These are phyloP conservation scores for Cystobasidium onofrii DNA, from an alignment of 768 basidiomycete genomes.

Conservation along the genomic window DNA sequence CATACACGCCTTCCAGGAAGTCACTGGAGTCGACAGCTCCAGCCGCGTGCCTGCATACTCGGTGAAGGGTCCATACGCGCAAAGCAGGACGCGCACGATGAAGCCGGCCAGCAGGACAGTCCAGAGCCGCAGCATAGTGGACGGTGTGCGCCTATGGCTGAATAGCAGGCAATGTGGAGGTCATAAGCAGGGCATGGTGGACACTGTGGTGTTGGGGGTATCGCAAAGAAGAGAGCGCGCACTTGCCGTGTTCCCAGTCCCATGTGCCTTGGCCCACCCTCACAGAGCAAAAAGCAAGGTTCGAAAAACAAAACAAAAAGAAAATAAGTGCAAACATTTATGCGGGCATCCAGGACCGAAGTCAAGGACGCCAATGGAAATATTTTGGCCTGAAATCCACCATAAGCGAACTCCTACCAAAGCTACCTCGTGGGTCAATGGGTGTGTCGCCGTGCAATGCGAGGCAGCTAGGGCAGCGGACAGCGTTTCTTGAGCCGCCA, in stretches of 20 bases:
- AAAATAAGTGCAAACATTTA: neutral
- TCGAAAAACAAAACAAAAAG: neutral
- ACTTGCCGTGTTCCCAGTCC: too few relatives aligned
- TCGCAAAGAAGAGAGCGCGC: too few relatives aligned
- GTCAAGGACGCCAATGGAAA: constrained; percentile 20
- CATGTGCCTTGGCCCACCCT: neutral
- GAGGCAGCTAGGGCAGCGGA: constrained; percentile 7
- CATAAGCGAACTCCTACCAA: constrained; percentile 16
- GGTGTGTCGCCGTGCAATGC: constrained; percentile 17
- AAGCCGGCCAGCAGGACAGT: constrained; percentile 4
- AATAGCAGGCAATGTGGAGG: too few relatives aligned
- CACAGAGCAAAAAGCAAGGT: neutral
- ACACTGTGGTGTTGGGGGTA: too few relatives aligned
- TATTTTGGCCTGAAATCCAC: constrained; percentile 16
- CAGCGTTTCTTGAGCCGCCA: constrained; percentile 17
- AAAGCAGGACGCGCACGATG: neutral
- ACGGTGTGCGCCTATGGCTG: too few relatives aligned
- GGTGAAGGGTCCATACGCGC: neutral
- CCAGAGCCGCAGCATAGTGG: neutral
- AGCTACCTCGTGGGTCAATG: constrained; percentile 4
- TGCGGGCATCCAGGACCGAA: constrained; percentile 15
- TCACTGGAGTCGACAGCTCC: constrained; percentile 27
- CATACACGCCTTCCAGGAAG: constrained; percentile 28
- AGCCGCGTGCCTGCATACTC: constrained; percentile 13
- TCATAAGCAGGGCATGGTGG: too few relatives aligned